Percentiles rank a stretch among this genome's conserved stretches.
Evolutionary conservation across 192 early-diverging fungal genomes (phyloP).

Genomic region (Coemansia sp.): DNA sequence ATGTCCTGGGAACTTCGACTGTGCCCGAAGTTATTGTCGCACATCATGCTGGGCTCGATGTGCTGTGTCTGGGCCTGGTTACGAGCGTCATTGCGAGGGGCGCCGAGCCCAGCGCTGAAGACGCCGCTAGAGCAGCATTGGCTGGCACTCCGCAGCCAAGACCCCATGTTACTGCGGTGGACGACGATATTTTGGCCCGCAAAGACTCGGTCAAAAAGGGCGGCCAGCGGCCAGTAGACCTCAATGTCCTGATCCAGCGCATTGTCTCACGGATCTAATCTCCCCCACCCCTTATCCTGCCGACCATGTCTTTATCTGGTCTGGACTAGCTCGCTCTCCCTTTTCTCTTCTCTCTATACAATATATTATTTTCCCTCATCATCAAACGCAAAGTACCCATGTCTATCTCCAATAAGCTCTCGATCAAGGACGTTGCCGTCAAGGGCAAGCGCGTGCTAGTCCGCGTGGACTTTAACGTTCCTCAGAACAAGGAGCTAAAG

Average conservation of each 20-base stretch:
- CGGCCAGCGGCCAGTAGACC: slow-evolving; percentile 40
- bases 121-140: slow-evolving; percentile 32
- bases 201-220: slow-evolving; percentile 43
- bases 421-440: slow-evolving; percentile 83
- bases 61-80: slow-evolving; percentile 77
- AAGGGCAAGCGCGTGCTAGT: slow-evolving; percentile 88
- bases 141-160: slow-evolving; percentile 16
- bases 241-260: slow-evolving; percentile 31
- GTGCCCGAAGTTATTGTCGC: slow-evolving; percentile 90
- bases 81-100: slow-evolving; percentile 65
- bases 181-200: slow-evolving; percentile 41
- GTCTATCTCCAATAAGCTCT: slow-evolving; percentile 74
- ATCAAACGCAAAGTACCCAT: slow-evolving; percentile 12
- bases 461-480: slow-evolving; percentile 99
- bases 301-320: background rate
- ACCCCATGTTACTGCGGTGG: slow-evolving; percentile 10
- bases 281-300: slow-evolving; percentile 5
- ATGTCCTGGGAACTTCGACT: slow-evolving; percentile 88
- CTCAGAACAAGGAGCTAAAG: slow-evolving; percentile 79
- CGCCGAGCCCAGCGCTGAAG: slow-evolving; percentile 36
- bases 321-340: background rate
- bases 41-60: slow-evolving; percentile 76
- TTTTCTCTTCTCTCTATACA: background rate
- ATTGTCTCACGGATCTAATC: slow-evolving; percentile 32
- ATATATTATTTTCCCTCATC: background rate